Evolutionary conservation across 225 moss, liverwort and hornwort genomes (phyloP).

Genomic region (Polytrichum formosum): DNA sequence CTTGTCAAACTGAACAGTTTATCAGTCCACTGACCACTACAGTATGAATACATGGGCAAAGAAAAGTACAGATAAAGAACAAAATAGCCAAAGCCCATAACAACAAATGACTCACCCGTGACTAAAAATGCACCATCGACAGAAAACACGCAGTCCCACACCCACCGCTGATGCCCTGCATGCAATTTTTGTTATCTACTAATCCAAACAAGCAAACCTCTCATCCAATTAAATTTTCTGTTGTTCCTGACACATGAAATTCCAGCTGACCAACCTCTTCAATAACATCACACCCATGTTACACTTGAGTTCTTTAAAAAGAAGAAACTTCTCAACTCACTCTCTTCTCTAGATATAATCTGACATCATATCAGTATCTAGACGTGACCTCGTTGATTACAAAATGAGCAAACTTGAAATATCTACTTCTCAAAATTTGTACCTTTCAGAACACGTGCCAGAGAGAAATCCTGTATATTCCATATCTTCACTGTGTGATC

Average conservation of each 20-base stretch:
- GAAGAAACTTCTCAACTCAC: too few species aligned
- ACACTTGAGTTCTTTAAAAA: too few species aligned
- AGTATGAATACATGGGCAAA: not conserved
- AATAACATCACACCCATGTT: too few species aligned
- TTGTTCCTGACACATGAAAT: too few species aligned
- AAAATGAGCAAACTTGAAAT: too few species aligned
- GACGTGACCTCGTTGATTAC: too few species aligned
- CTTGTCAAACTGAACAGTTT: not conserved
- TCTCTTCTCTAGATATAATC: too few species aligned
- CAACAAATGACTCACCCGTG: constrained; percentile 39
- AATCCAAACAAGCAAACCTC: too few species aligned
- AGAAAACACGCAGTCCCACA: constrained; percentile 97
- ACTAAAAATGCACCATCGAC: constrained; percentile 94
- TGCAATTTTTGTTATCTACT: constrained; percentile 3
- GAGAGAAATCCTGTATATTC: constrained; percentile 81
- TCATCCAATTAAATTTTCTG: too few species aligned
- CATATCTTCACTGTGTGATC: constrained; percentile 92
- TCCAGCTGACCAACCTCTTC: too few species aligned
- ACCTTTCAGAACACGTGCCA: constrained; percentile 71
- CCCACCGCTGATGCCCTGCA: constrained; percentile 84
- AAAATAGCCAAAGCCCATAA: not conserved
- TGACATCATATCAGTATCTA: too few species aligned
- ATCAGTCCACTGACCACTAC: not conserved
- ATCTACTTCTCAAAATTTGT: not conserved
- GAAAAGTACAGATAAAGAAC: too few species aligned